A percentile compares a stretch with the other conserved stretches of the same genome.
Evolutionary conservation across 192 early-diverging fungal genomes (phyloP).

Genomic region (Coemansia aciculifera): DNA sequence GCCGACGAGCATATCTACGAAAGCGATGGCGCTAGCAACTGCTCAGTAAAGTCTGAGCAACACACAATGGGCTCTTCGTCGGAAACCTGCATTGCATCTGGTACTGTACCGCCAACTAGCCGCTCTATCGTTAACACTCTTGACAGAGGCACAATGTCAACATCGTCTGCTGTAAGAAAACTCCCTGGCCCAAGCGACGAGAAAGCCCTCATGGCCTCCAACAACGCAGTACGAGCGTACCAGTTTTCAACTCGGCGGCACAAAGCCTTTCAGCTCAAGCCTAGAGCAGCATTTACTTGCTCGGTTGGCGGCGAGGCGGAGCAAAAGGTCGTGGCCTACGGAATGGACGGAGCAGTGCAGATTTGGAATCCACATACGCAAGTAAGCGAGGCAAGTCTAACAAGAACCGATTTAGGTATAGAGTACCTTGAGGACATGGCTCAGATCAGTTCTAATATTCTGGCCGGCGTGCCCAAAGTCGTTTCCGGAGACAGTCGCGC

Average conservation of each 20-base stretch:
- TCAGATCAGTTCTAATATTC: conserved; percentile 15
- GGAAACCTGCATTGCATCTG: background rate
- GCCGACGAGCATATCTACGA: background rate
- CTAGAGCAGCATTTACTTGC: conserved; percentile 32
- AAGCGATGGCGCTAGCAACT: background rate
- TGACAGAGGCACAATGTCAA: background rate
- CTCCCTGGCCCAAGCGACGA: background rate
- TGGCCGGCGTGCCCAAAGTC: background rate
- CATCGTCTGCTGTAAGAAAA: background rate
- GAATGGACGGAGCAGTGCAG: conserved; percentile 38
- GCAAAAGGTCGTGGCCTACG: conserved; percentile 26
- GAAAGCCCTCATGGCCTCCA: background rate
- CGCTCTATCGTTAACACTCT: background rate
- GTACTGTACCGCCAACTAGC: background rate
- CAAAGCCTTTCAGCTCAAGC: conserved; percentile 36
- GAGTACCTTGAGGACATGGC: conserved; percentile 26
- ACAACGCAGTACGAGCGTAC: conserved; percentile 7
- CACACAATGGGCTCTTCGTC: background rate
- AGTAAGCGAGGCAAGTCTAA: background rate
- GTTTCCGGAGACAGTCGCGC: background rate
- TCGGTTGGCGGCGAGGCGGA: conserved; percentile 13
- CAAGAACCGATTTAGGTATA: conserved; percentile 13
- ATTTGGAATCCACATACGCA: conserved; percentile 31
- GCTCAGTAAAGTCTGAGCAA: background rate
- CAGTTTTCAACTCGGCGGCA: conserved; percentile 23